Conservation (phyloP, 176 grass and related monocot species). For the Eremochloa ophiuroides region DNA sequence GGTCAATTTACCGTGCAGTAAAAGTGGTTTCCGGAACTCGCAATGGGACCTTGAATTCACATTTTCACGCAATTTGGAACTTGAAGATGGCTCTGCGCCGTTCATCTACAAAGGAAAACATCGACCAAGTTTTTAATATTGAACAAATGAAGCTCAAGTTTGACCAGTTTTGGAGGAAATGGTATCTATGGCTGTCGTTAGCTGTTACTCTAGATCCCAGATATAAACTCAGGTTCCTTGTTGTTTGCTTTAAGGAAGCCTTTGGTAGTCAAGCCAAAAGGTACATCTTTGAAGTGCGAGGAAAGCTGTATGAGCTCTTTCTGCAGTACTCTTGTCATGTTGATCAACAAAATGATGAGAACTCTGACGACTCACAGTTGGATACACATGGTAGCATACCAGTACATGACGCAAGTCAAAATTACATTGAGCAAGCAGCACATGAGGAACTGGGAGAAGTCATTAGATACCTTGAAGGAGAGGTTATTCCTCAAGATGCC, state of each 20-base stretch:
- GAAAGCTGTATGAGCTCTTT: conserved; percentile 23
- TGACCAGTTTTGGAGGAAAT: conserved; percentile 9
- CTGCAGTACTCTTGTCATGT: background rate
- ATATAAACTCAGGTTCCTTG: conserved; percentile 14
- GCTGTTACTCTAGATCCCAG: conserved; percentile 27
- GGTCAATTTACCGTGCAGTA: background rate
- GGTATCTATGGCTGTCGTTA: conserved; percentile 24
- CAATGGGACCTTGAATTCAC: background rate
- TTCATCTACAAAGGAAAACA: background rate
- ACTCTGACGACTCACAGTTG: background rate
- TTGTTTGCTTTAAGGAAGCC: background rate
- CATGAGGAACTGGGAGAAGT: background rate
- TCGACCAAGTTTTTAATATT: background rate
- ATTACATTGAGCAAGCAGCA: background rate
- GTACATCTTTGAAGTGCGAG: conserved; percentile 15
- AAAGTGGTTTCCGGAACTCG: background rate
- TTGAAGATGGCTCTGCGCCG: background rate
- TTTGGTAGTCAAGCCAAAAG: background rate
- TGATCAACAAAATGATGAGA: background rate
- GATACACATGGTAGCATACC: background rate
- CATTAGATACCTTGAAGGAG: background rate
- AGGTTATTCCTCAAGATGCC: background rate
- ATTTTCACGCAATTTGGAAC: conserved; percentile 4
- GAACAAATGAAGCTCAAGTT: background rate
- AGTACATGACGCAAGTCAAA: background rate